These are phyloP conservation scores for Scheffersomyces coipomensis DNA, from an alignment of 805 yeast genomes.

Conservation along the genomic window DNA sequence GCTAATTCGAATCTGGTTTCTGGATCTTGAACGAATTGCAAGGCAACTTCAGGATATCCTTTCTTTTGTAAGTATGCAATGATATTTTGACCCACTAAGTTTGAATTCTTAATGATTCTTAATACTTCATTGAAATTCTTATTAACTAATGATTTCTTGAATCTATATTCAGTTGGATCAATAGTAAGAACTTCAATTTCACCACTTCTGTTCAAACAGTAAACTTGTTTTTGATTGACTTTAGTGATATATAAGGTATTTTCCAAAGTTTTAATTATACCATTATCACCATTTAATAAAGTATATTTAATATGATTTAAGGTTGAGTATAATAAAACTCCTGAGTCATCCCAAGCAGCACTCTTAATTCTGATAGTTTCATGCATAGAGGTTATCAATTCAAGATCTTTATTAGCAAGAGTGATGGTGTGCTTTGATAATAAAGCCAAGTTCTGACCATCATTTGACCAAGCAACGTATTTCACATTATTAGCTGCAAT, in stretches of 20 bases:
- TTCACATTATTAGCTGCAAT: slow-evolving; percentile 75
- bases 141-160: slow-evolving; percentile 88
- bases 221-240: slow-evolving; percentile 69
- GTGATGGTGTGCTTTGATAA: slow-evolving; percentile 91
- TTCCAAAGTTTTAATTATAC: slow-evolving; percentile 89
- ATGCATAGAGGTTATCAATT: slow-evolving; percentile 78
- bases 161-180: slow-evolving; percentile 96
- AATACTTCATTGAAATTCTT: slow-evolving; percentile 90
- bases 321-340: slow-evolving; percentile 89
- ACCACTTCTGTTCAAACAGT: slow-evolving; percentile 82
- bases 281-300: slow-evolving; percentile 89
- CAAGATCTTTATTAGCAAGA: slow-evolving; percentile 76
- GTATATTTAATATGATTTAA: slow-evolving; percentile 94
- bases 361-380: slow-evolving; percentile 96
- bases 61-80: slow-evolving; percentile 91
- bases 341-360: slow-evolving; percentile 96
- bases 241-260: slow-evolving; percentile 80
- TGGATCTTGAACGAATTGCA: slow-evolving; percentile 95
- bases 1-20: slow-evolving; percentile 96
- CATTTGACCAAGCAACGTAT: slow-evolving; percentile 85
- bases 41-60: slow-evolving; percentile 96
- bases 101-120: slow-evolving; percentile 82
- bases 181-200: slow-evolving; percentile 74
- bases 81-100: slow-evolving; percentile 94
- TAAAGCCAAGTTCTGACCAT: slow-evolving; percentile 84